Percentiles rank a stretch among this genome's conserved stretches.
These are phyloP conservation scores for Glonium stellatum DNA, from an alignment of 495 filamentous ascomycete species.

Conservation along the genomic window DNA sequence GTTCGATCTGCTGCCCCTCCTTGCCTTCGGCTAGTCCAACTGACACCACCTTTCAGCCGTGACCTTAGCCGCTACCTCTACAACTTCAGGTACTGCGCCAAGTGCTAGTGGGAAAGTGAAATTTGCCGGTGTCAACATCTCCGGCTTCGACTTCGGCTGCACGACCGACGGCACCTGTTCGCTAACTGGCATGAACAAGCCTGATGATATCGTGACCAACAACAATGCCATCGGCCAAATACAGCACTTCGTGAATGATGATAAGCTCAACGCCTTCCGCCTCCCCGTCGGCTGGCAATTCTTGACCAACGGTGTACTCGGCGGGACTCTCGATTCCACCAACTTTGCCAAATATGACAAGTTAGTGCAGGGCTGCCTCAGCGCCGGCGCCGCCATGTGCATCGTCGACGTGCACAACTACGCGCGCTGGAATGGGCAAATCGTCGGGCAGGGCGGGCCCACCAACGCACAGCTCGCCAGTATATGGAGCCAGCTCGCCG, in stretches of 20 bases:
- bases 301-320: constrained; percentile 45
- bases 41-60: too few relatives aligned
- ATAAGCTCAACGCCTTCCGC: constrained; percentile 51
- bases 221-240: constrained; percentile 43
- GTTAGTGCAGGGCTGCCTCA: constrained; percentile 52
- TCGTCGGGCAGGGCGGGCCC: constrained; percentile 54
- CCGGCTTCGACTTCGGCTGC: constrained; percentile 48
- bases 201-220: constrained; percentile 25
- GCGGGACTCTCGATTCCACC: constrained; percentile 41
- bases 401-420: constrained; percentile 57
- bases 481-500: constrained; percentile 53
- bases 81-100: neutral
- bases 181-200: constrained; percentile 18
- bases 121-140: constrained; percentile 41
- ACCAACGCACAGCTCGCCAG: constrained; percentile 49
- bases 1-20: neutral
- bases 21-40: too few relatives aligned
- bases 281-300: constrained; percentile 53
- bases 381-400: constrained; percentile 46
- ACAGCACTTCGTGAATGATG: constrained; percentile 48
- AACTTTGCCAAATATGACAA: constrained; percentile 51
- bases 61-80: neutral
- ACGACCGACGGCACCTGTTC: constrained; percentile 41
- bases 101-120: constrained; percentile 20
- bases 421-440: constrained; percentile 51